Conservation (phyloP, 371 early-diverging fungal species). For the Rhizopus delemar region DNA sequence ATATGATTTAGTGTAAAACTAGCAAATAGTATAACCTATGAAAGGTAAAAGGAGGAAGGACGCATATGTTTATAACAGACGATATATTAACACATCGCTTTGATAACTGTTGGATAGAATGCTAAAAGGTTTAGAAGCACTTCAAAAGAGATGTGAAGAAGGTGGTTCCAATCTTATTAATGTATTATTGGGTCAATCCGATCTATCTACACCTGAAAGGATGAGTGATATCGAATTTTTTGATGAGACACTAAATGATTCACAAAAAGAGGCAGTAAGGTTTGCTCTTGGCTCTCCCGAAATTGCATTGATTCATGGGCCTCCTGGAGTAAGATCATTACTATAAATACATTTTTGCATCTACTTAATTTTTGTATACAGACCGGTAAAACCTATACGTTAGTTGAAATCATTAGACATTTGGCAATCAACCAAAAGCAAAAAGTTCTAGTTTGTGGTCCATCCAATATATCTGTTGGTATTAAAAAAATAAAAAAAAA, state of each 20-base stretch:
- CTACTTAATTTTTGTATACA: constrained; percentile 12
- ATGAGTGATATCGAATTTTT: constrained; percentile 47
- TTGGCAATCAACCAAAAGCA: constrained; percentile 62
- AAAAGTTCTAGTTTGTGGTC: constrained; percentile 89
- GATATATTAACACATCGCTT: too few relatives aligned
- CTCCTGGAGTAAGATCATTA: constrained; percentile 61
- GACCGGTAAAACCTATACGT: constrained; percentile 94
- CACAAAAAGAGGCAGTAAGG: constrained; percentile 76
- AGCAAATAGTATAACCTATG: constrained; percentile 79
- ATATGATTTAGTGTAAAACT: constrained; percentile 51
- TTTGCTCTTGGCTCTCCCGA: constrained; percentile 67
- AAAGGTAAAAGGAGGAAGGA: constrained; percentile 43
- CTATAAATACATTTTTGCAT: neutral
- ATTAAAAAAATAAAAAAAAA: constrained; percentile 15
- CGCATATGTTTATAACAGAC: constrained; percentile 9
- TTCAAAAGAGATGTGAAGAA: constrained; percentile 21
- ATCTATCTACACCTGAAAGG: constrained; percentile 20
- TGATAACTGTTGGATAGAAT: constrained; percentile 23
- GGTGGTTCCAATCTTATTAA: constrained; percentile 24
- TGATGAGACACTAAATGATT: constrained; percentile 71
- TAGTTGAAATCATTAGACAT: constrained; percentile 87
- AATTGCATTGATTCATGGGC: constrained; percentile 84
- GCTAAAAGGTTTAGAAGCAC: constrained; percentile 41
- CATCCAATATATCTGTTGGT: constrained; percentile 92
- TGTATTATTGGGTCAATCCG: constrained; percentile 32